phyloP scores from a whole-genome alignment of 2,329 filamentous ascomycete species.

The Ploettnerulaceae sp. region DNA sequence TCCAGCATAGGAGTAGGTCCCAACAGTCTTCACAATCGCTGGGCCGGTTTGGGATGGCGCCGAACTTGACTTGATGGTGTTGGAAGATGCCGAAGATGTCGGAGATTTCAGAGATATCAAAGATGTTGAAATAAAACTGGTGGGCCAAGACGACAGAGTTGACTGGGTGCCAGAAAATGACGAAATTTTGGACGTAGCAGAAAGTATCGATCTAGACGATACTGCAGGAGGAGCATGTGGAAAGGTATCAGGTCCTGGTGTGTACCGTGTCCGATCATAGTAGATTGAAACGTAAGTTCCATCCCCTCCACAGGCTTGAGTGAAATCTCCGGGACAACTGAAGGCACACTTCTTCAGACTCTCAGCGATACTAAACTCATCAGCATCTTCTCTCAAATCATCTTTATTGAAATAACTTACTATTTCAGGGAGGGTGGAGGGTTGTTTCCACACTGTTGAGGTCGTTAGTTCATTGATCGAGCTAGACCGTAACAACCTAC shows the following conservation, averaged over 20 bases:
- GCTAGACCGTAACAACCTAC: background rate
- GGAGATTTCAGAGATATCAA: background rate
- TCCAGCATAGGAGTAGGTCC: slow-evolving; percentile 21
- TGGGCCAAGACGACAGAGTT: background rate
- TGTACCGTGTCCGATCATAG: slow-evolving; percentile 32
- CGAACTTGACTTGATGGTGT: background rate
- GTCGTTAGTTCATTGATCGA: background rate
- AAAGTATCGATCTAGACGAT: slow-evolving; percentile 4
- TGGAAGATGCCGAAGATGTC: background rate
- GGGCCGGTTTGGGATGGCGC: slow-evolving; percentile 6
- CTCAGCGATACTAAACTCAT: slow-evolving; percentile 20
- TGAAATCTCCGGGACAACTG: slow-evolving; percentile 21
- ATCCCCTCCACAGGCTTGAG: slow-evolving; percentile 28
- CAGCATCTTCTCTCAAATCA: background rate
- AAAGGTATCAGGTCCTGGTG: slow-evolving; percentile 21
- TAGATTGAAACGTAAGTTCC: slow-evolving; percentile 34
- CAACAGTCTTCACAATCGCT: slow-evolving; percentile 11
- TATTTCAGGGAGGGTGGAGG: slow-evolving; percentile 26
- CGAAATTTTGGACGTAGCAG: background rate
- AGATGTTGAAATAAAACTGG: background rate
- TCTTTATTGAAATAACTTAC: slow-evolving; percentile 6
- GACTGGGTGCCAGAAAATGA: background rate
- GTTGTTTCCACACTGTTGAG: slow-evolving; percentile 28
- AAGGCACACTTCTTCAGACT: slow-evolving; percentile 23
- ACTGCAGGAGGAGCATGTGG: slow-evolving; percentile 4